Percentiles rank a stretch among this genome's conserved stretches.
phyloP scores from a whole-genome alignment of 2,329 filamentous ascomycete species.

The Trichoderma brevicompactum region DNA sequence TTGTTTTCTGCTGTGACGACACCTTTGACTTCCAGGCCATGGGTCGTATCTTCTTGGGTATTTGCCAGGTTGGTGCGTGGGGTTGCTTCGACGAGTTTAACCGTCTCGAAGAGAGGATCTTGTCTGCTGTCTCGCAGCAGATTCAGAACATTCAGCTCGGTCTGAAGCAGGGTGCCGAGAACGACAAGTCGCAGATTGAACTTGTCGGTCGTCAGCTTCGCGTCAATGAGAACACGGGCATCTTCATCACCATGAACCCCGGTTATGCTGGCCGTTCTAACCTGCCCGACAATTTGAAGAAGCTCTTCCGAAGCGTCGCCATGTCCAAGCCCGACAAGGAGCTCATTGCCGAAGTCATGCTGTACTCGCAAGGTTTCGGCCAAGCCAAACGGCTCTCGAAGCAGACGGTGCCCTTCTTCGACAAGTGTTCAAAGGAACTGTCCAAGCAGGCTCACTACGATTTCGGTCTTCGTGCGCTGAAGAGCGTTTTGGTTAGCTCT shows the following conservation, averaged over 20 bases:
- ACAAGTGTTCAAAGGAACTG: constrained; percentile 77
- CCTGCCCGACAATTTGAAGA: constrained; percentile 98
- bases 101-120: constrained; percentile 93
- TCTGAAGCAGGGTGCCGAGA: constrained; percentile 79
- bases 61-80: constrained; percentile 98
- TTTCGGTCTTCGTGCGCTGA: constrained; percentile 94
- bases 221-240: constrained; percentile 91
- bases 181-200: constrained; percentile 88
- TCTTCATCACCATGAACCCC: constrained; percentile 99
- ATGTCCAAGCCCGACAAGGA: constrained; percentile 99
- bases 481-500: constrained; percentile 98
- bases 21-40: constrained; percentile 99
- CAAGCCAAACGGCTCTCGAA: constrained; percentile 93
- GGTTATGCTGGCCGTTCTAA: constrained; percentile 98
- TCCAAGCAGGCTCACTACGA: constrained; percentile 99
- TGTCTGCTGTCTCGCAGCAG: constrained; percentile 97
- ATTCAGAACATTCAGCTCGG: constrained; percentile 99
- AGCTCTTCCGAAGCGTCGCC: constrained; percentile 96
- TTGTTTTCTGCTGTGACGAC: constrained; percentile 99
- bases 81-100: constrained; percentile 99
- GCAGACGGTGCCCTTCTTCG: constrained; percentile 98
- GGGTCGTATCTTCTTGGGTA: constrained; percentile 98
- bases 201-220: constrained; percentile 86
- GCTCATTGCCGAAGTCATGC: constrained; percentile 98
- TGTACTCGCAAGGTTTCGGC: constrained; percentile 98